A percentile compares a stretch with the other conserved stretches of the same genome.
Conservation (phyloP, 2,329 filamentous ascomycete genomes). For the Penicillium crustosum region DNA sequence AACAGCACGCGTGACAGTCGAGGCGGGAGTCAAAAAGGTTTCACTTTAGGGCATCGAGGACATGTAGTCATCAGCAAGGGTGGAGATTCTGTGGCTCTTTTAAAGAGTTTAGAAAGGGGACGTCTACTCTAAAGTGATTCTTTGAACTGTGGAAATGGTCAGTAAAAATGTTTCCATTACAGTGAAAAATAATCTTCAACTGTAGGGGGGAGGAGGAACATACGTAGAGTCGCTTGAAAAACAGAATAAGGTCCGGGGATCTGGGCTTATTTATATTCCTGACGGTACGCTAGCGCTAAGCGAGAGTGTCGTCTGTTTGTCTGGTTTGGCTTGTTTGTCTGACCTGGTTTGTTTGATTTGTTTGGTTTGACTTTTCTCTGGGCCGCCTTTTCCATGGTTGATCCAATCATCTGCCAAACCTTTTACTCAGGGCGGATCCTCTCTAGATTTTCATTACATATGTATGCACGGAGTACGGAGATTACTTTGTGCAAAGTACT, state of each 20-base stretch:
- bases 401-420: background rate
- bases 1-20: conserved; percentile 39
- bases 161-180: conserved; percentile 19
- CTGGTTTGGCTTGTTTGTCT: conserved; percentile 12
- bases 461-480: no score
- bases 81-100: conserved; percentile 88
- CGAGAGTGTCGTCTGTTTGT: conserved; percentile 26
- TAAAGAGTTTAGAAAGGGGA: conserved; percentile 87
- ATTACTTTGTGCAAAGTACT: no score
- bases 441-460: no score
- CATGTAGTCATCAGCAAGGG: conserved; percentile 89
- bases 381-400: background rate
- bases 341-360: no score
- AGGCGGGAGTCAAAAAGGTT: conserved; percentile 58
- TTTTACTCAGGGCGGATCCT: background rate
- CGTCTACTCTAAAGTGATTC: conserved; percentile 99
- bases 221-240: conserved; percentile 48
- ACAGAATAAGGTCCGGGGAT: conserved; percentile 30
- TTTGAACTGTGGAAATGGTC: conserved; percentile 51
- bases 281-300: conserved; percentile 27
- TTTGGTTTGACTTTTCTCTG: background rate
- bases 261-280: conserved; percentile 30
- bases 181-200: conserved; percentile 13
- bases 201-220: conserved; percentile 31
- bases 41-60: conserved; percentile 91